phyloP scores from a whole-genome alignment of 345 rosid species.

The Dipteronia dyeriana region DNA sequence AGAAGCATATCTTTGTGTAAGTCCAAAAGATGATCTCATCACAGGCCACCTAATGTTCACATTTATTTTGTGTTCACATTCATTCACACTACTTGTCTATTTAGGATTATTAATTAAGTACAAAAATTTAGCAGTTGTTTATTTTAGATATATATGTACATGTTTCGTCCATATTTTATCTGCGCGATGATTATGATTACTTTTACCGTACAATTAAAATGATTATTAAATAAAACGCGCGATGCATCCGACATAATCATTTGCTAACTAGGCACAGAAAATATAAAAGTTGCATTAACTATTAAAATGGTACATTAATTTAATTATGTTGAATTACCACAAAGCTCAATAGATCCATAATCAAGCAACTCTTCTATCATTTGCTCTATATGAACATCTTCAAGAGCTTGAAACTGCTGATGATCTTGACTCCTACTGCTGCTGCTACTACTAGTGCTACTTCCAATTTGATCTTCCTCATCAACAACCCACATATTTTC shows the following conservation, averaged over 20 bases:
- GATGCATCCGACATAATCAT: too few species aligned
- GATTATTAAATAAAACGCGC: too few species aligned
- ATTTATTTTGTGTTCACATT: not conserved
- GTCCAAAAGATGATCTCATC: conserved; percentile 1
- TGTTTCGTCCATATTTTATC: too few species aligned
- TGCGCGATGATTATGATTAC: not conserved
- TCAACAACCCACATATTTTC: conserved; percentile 37
- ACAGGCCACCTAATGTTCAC: conserved; percentile 5
- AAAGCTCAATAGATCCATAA: conserved; percentile 60
- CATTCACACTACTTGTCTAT: not conserved
- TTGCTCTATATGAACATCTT: conserved; percentile 70
- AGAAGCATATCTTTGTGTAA: conserved; percentile 6
- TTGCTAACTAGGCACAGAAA: not conserved
- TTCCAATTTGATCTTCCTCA: conserved; percentile 16
- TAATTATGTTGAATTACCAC: conserved; percentile 26
- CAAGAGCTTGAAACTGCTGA: conserved; percentile 44
- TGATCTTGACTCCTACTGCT: not conserved
- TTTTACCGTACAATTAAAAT: not conserved
- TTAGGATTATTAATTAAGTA: not conserved
- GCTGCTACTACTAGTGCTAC: not conserved
- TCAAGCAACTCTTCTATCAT: conserved; percentile 77
- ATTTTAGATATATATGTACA: too few species aligned
- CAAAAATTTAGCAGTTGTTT: too few species aligned
- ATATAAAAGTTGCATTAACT: conserved; percentile 10
- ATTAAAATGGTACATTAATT: conserved; percentile 5